A percentile compares a stretch with the other conserved stretches of the same genome.
Conservation (phyloP, 345 rosid genomes). For the Pelargonium nanum region DNA sequence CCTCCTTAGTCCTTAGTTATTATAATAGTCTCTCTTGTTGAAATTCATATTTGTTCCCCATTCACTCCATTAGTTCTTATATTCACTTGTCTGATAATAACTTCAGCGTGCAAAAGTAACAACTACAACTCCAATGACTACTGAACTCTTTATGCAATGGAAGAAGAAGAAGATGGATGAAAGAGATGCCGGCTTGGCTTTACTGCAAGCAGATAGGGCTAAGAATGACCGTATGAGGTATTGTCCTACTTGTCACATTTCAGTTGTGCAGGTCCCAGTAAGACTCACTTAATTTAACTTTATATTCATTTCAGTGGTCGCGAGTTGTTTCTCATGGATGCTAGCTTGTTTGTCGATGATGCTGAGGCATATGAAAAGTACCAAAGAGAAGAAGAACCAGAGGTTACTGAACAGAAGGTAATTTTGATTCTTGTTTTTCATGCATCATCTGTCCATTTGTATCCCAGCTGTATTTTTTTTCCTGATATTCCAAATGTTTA, state of each 20-base stretch:
- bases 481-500: too few relatives aligned
- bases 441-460: too few relatives aligned
- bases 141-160: constrained; percentile 86
- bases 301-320: constrained; percentile 61
- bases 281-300: constrained; percentile 7
- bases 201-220: constrained; percentile 81
- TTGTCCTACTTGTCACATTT: constrained; percentile 1
- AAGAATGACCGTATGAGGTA: constrained; percentile 99
- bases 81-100: constrained; percentile 8
- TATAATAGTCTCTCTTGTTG: neutral
- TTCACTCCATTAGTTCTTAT: neutral
- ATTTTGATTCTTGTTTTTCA: constrained; percentile 2
- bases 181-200: constrained; percentile 76
- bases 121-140: constrained; percentile 71
- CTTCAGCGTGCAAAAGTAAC: constrained; percentile 65
- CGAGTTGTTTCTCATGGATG: constrained; percentile 79
- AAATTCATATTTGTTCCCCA: neutral
- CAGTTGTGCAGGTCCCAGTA: constrained; percentile 1
- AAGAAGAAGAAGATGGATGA: constrained; percentile 72
- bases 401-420: constrained; percentile 41
- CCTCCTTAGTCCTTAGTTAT: neutral
- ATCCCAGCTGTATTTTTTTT: too few relatives aligned
- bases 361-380: constrained; percentile 83
- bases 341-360: constrained; percentile 93
- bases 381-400: constrained; percentile 62